phyloP scores from a whole-genome alignment of 306 rosid species.

The Prunus mira region DNA sequence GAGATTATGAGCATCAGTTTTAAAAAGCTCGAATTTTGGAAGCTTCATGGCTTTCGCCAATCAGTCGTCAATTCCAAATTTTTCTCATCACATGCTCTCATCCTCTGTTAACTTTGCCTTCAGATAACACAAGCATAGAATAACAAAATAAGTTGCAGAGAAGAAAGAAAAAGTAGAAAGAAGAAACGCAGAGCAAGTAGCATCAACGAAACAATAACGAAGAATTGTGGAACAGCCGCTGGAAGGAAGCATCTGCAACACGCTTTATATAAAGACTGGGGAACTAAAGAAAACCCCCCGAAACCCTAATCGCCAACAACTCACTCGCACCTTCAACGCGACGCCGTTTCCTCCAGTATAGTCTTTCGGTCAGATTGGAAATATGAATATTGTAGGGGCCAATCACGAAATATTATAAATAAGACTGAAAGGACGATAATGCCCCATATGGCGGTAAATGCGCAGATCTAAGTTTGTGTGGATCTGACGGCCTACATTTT shows the following conservation, averaged over 20 bases:
- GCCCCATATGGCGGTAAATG: background rate
- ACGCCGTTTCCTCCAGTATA: background rate
- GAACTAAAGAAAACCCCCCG: background rate
- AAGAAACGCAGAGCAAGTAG: too few relatives aligned
- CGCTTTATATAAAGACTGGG: background rate
- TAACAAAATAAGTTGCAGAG: too few relatives aligned
- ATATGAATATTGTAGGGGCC: too few relatives aligned
- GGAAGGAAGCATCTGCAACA: background rate
- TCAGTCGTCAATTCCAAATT: conserved; percentile 5
- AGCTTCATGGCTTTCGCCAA: conserved; percentile 18
- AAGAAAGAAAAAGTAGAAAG: too few relatives aligned
- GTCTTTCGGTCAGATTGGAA: too few relatives aligned
- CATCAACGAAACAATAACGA: too few relatives aligned
- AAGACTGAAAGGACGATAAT: background rate
- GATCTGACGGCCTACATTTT: background rate
- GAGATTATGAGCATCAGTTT: conserved; percentile 10
- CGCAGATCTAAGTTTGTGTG: background rate
- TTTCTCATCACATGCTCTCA: conserved; percentile 13
- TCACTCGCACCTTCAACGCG: background rate
- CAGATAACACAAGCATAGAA: too few relatives aligned
- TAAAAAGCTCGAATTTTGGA: conserved; percentile 22
- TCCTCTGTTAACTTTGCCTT: background rate
- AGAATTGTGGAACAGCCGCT: background rate
- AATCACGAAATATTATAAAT: too few relatives aligned
- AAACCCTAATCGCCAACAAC: background rate